Evolutionary conservation across 2,329 filamentous ascomycete genomes (phyloP).

Genomic region (Aspergillus sp.): DNA sequence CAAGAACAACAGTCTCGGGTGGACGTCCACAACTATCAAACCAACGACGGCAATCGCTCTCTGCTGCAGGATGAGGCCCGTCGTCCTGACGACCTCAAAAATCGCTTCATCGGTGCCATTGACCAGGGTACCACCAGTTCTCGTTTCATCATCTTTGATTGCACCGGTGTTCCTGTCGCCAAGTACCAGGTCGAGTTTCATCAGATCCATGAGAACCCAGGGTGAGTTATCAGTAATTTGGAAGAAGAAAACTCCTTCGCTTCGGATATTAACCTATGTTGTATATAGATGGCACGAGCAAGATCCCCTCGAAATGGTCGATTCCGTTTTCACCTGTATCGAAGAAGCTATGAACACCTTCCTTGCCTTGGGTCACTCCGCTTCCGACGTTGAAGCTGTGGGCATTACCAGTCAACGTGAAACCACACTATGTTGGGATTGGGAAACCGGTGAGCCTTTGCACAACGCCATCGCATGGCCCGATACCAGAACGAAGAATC

Average conservation of each 20-base stretch:
- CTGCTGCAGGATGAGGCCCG: conserved; percentile 27
- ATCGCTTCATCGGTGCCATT: conserved; percentile 69
- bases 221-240: conserved; percentile 48
- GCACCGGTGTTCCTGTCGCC: conserved; percentile 65
- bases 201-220: conserved; percentile 75
- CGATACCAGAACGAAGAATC: conserved; percentile 67
- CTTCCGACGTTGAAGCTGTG: conserved; percentile 62
- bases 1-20: conserved; percentile 10
- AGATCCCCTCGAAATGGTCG: conserved; percentile 67
- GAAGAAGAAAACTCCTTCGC: too few relatives aligned
- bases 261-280: neutral
- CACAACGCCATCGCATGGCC: conserved; percentile 86
- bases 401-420: conserved; percentile 89
- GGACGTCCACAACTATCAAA: conserved; percentile 21
- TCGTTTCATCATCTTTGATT: conserved; percentile 84
- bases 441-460: conserved; percentile 67
- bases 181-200: conserved; percentile 81
- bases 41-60: conserved; percentile 28
- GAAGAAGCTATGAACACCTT: conserved; percentile 67
- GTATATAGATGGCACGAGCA: conserved; percentile 76
- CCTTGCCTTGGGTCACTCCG: conserved; percentile 57
- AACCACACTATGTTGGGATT: conserved; percentile 79
- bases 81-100: conserved; percentile 25
- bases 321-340: conserved; percentile 70
- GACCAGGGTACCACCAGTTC: conserved; percentile 88